Percentiles rank a stretch among this genome's conserved stretches.
Evolutionary conservation across 345 rosid genomes (phyloP).

Genomic region (Alliaria petiolata): DNA sequence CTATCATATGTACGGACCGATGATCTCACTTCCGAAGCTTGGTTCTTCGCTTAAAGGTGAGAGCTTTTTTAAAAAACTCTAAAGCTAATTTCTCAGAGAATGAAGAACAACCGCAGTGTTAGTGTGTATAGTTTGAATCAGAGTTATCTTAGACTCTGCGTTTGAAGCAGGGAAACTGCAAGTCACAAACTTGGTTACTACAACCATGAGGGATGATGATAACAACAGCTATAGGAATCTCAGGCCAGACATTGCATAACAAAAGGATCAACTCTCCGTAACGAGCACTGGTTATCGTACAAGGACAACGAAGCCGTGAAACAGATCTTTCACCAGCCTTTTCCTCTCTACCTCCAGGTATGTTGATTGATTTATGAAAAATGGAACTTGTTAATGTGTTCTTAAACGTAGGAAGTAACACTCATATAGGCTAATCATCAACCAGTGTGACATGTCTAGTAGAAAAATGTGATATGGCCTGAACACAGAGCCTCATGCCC

Average conservation of each 20-base stretch:
- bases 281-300: too few species aligned
- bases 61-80: too few species aligned
- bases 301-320: conserved; percentile 10
- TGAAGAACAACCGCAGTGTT: background rate
- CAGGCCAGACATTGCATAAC: background rate
- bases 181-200: conserved; percentile 21
- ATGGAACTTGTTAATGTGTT: background rate
- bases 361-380: background rate
- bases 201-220: background rate
- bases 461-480: too few species aligned
- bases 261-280: too few species aligned
- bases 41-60: conserved; percentile 23
- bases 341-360: conserved; percentile 13
- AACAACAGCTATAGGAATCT: background rate
- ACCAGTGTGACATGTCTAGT: too few species aligned
- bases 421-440: background rate
- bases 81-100: too few species aligned
- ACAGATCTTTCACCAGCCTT: background rate
- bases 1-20: conserved; percentile 39
- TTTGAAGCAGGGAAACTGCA: conserved; percentile 19
- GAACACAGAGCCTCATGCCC: too few species aligned
- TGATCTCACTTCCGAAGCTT: conserved; percentile 21
- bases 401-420: background rate
- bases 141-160: background rate
- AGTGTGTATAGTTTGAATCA: background rate